Base-by-base conservation (phyloP, 2,329 filamentous ascomycete species). In the Myriosclerotinia duriaeana region DNA sequence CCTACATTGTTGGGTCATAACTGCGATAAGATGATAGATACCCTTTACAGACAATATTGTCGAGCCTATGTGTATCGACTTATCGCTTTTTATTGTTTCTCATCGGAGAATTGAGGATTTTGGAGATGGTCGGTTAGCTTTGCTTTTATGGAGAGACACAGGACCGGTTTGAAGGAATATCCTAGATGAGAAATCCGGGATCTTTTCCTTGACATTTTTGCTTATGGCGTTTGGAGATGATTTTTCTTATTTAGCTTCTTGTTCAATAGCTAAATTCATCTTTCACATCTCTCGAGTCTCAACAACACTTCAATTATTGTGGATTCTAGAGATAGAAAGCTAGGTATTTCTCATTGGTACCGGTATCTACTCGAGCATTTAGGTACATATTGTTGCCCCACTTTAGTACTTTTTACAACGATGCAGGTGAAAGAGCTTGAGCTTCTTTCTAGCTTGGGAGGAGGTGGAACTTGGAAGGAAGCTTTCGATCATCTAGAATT, bases 11-110 rank as follows among this genome's bases (percentile, higher is more conserved):
- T 69, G 67, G 67, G 69, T 67, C 67, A 70, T 69, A 48, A 42
- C 26, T 71, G 74, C 68, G 66, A 72, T 65, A 70, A 64, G 69
- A 73, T 74, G 69, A 75, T 73, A 74, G 69, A 75, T 73, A 74
- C 73, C 72, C 72, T 70, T 66, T 68, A 69, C 64, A 74, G 69
- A 66, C 50, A 55, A 74, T 71, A 38, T 72, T 71, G 67, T 67
- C 70, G 48, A 53, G 65, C 67, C 67, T 74, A 73, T 71, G 63
- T 74, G 72, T 74, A 73, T 74, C 68, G 68, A 74, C 59, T 71
- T 73, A 71, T 44, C 36, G 38, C 60, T 53, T 66, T 66, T 64
- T 67, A 56, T 52, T 46, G 22, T 53, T 68, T 58, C 62, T 64
- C 55, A 65, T 62, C 30, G 59, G 53, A 44, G 50, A 42, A 46